These are phyloP conservation scores for Moricandia moricandioides DNA, from an alignment of 345 rosid species.

Conservation along the genomic window DNA sequence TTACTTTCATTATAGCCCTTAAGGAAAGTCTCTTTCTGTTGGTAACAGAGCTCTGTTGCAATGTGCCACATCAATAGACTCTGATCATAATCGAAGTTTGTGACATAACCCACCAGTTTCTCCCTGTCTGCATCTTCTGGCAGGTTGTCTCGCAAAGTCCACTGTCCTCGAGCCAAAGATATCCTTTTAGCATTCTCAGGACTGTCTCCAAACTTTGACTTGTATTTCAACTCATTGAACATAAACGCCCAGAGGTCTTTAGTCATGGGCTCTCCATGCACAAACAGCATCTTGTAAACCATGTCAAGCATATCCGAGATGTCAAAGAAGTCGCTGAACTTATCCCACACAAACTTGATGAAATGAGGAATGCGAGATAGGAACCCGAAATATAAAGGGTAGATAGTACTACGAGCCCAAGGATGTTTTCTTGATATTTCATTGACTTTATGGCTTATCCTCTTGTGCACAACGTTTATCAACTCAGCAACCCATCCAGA, in stretches of 20 bases:
- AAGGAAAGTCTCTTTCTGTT: not conserved
- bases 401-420: constrained; percentile 3
- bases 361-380: constrained; percentile 23
- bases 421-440: not conserved
- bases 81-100: constrained; percentile 40
- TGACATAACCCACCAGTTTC: constrained; percentile 37
- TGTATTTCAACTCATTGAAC: constrained; percentile 38
- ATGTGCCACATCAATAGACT: constrained; percentile 54
- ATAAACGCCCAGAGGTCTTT: constrained; percentile 50
- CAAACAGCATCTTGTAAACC: constrained; percentile 24
- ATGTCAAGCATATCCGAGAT: constrained; percentile 34
- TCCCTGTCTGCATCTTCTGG: not conserved
- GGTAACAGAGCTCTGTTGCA: constrained; percentile 58
- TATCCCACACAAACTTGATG: not conserved
- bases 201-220: constrained; percentile 46
- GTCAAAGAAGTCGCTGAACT: constrained; percentile 29
- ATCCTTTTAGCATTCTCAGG: constrained; percentile 47
- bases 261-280: constrained; percentile 44
- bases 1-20: not conserved
- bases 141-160: constrained; percentile 39
- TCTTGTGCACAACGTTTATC: not conserved
- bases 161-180: constrained; percentile 51
- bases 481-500: not conserved
- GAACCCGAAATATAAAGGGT: constrained; percentile 27
- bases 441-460: constrained; percentile 29